Base-by-base conservation (phyloP, 2,329 filamentous ascomycete genomes). In the Aspergillus sp. region DNA sequence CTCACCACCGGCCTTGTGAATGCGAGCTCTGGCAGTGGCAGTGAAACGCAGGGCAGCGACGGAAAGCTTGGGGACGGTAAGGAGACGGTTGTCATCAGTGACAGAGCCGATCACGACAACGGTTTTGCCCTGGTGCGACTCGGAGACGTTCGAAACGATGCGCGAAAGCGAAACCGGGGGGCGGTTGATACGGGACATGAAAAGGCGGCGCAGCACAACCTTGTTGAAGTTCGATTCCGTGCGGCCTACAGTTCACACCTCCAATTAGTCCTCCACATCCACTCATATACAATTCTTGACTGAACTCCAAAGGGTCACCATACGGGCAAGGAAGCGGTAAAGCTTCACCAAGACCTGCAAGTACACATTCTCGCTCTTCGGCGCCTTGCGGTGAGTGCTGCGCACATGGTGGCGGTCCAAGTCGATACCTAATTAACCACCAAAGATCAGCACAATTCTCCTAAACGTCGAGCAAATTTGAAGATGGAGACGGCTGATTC, bases 181-280 rank as follows among this genome's bases (percentile, higher is more conserved):
- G 74, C 93, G 91, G 91, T 98, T 98, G 85, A 96, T 97, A 84
- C 93, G 92, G 82, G 93, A 97, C 92, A 95, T 97, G 80, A 97
- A 97, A 66, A 99, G 91, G 78, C 95, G 92, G 81, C 94, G 93
- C 77, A 99, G 91, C 79, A 99, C 89, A 77, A 95, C 91, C 87
- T 97, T 96, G 91, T 99, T 99, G 91, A 99, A 99, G 84, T 87
- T 88, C 71, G 92, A 88, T 82, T 98, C 95, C 80, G 95, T 99
- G 80, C 95, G 93, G 84, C 93, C 92, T 96, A 74, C 22, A 31
- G 59, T 59, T 46, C 57, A 56, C 50, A 57, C 52, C 56, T 28
- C 57, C 68, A 57, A 71, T 71, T 67, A 67, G 65, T 62, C 30
- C 53, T 47, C 51, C 46, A 46, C 54, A 30, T 30, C 23, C 49